These are phyloP conservation scores for Cardamine occulta DNA, from an alignment of 345 rosid genomes.

Conservation along the genomic window DNA sequence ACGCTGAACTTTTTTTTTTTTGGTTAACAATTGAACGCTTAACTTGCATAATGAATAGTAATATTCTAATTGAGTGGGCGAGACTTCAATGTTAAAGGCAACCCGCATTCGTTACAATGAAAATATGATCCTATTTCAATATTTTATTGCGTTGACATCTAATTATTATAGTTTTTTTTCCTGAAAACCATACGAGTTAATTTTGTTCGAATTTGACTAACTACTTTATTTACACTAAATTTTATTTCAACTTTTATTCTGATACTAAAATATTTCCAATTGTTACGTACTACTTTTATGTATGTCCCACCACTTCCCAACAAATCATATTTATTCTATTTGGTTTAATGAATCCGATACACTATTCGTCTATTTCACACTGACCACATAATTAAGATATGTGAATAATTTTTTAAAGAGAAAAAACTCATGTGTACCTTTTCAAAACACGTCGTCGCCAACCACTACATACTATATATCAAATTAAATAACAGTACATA, in stretches of 20 bases:
- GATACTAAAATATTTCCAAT: no score
- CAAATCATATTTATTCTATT: neutral
- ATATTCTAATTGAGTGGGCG: neutral
- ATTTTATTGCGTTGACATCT: no score
- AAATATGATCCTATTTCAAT: no score
- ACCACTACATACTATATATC: neutral
- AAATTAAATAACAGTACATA: constrained; percentile 12
- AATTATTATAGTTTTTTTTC: no score
- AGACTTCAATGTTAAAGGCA: neutral
- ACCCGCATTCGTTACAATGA: no score
- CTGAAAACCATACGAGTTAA: neutral
- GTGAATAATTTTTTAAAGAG: neutral
- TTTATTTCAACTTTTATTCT: no score
- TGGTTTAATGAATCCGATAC: neutral
- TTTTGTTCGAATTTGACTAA: neutral
- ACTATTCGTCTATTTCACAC: neutral
- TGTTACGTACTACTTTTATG: neutral
- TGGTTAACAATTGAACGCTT: neutral
- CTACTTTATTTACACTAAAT: neutral
- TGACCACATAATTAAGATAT: constrained; percentile 1
- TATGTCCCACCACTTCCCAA: neutral
- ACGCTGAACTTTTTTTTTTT: no score
- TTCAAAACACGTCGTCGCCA: constrained; percentile 36
- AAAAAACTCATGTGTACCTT: constrained; percentile 11
- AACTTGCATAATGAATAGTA: neutral